phyloP scores from a whole-genome alignment of 2,329 filamentous ascomycete genomes.

The Sclerotinia nivalis region DNA sequence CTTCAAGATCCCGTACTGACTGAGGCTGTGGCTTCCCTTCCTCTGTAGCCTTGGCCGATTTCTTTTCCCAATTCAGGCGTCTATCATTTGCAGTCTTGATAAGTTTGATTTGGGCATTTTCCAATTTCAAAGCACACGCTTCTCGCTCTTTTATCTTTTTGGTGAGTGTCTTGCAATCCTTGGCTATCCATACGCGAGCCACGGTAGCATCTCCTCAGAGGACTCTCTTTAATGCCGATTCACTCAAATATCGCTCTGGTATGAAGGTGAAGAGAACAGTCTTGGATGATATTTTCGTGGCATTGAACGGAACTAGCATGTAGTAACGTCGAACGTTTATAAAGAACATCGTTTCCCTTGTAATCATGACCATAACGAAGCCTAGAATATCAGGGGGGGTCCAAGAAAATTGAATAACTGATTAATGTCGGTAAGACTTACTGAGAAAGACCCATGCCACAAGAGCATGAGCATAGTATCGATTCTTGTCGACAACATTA shows the following conservation, averaged over 20 bases:
- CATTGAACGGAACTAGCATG: constrained; percentile 78
- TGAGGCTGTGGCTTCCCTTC: constrained; percentile 42
- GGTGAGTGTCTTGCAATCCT: constrained; percentile 73
- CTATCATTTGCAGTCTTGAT: constrained; percentile 75
- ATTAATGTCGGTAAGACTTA: constrained; percentile 24
- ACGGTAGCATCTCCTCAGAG: constrained; percentile 70
- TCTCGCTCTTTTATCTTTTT: constrained; percentile 80
- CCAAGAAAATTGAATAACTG: neutral
- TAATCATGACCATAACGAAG: constrained; percentile 86
- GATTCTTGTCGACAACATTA: constrained; percentile 66
- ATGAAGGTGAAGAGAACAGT: constrained; percentile 88
- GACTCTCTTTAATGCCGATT: constrained; percentile 71
- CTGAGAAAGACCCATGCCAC: constrained; percentile 77
- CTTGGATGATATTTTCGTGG: constrained; percentile 80
- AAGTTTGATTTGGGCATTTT: constrained; percentile 82
- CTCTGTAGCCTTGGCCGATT: constrained; percentile 43
- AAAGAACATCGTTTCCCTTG: constrained; percentile 85
- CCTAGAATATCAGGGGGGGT: constrained; percentile 41
- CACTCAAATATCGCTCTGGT: constrained; percentile 72
- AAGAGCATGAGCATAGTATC: constrained; percentile 77
- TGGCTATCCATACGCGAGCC: constrained; percentile 79
- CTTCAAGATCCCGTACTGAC: constrained; percentile 59
- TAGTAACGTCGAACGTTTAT: constrained; percentile 92
- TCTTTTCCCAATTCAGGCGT: constrained; percentile 54
- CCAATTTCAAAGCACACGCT: constrained; percentile 75